phyloP scores from a whole-genome alignment of 2,329 filamentous ascomycete species.

The Paecilomyces dactylethromorphus region DNA sequence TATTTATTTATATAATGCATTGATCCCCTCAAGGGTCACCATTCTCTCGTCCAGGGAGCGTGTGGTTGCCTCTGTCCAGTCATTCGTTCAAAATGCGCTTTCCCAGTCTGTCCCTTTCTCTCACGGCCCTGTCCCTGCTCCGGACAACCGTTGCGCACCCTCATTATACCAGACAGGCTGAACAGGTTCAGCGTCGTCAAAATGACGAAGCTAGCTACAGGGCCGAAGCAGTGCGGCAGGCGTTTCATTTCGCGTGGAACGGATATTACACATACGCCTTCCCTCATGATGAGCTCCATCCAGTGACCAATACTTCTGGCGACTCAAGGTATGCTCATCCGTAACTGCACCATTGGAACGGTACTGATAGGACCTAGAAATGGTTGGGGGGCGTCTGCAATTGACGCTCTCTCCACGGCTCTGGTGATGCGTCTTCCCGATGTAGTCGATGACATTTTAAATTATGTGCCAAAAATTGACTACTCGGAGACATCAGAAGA shows the following conservation, averaged over 20 bases:
- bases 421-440: conserved; percentile 65
- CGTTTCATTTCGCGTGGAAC: conserved; percentile 65
- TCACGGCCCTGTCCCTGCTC: conserved; percentile 17
- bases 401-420: conserved; percentile 75
- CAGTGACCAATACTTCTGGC: conserved; percentile 56
- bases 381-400: conserved; percentile 75
- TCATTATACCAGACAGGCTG: conserved; percentile 5
- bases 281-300: conserved; percentile 67
- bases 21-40: background rate
- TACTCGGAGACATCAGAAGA: conserved; percentile 55
- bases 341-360: background rate
- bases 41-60: background rate
- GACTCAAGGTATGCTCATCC: conserved; percentile 60
- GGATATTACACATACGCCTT: conserved; percentile 70
- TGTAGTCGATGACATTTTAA: conserved; percentile 64
- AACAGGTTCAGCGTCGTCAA: conserved; percentile 5
- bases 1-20: background rate
- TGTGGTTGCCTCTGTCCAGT: background rate
- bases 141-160: conserved; percentile 17
- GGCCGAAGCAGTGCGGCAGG: conserved; percentile 58
- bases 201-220: conserved; percentile 22
- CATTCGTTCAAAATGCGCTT: conserved; percentile 17
- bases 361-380: conserved; percentile 48
- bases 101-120: conserved; percentile 15
- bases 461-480: conserved; percentile 64